A percentile compares a stretch with the other conserved stretches of the same genome.
Conservation (phyloP, 345 rosid genomes). For the Brassica incana region DNA sequence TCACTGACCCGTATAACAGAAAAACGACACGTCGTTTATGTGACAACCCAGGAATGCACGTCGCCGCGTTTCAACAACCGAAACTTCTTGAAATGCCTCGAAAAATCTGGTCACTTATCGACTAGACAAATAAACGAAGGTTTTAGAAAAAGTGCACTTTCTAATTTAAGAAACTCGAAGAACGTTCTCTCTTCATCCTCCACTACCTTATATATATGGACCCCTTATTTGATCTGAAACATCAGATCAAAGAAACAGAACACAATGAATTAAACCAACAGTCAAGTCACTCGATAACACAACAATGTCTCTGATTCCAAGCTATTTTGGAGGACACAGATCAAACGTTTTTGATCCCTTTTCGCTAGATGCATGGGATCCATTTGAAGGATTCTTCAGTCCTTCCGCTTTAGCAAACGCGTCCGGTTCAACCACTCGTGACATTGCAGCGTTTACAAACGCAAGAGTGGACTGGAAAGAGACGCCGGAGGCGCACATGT, state of each 20-base stretch:
- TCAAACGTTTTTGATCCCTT: slow-evolving; percentile 34
- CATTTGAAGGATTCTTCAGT: slow-evolving; percentile 19
- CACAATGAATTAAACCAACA: not conserved
- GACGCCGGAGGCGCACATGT: slow-evolving; percentile 38
- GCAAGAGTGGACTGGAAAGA: slow-evolving; percentile 38
- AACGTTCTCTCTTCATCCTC: slow-evolving; percentile 21
- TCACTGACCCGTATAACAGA: not conserved
- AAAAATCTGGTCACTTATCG: slow-evolving; percentile 6
- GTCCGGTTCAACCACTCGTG: slow-evolving; percentile 1
- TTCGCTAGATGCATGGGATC: no score
- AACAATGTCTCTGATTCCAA: not conserved
- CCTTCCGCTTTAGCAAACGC: not conserved
- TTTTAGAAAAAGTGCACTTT: slow-evolving; percentile 14
- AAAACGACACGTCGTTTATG: slow-evolving; percentile 13
- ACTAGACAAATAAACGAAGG: slow-evolving; percentile 29
- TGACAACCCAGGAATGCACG: not conserved
- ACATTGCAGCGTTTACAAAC: slow-evolving; percentile 32
- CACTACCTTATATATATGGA: slow-evolving; percentile 8
- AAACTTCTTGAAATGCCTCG: slow-evolving; percentile 31
- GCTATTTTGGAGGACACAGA: slow-evolving; percentile 15
- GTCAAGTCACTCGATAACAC: not conserved
- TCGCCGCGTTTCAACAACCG: slow-evolving; percentile 8
- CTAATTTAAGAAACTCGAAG: slow-evolving; percentile 23
- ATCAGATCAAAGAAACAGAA: slow-evolving; percentile 19
- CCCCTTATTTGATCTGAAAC: not conserved